Evolutionary conservation across 306 rosid genomes (phyloP), one percentile per base, ranked within the genome.

Genomic region (Cucurbita pepo): DNA sequence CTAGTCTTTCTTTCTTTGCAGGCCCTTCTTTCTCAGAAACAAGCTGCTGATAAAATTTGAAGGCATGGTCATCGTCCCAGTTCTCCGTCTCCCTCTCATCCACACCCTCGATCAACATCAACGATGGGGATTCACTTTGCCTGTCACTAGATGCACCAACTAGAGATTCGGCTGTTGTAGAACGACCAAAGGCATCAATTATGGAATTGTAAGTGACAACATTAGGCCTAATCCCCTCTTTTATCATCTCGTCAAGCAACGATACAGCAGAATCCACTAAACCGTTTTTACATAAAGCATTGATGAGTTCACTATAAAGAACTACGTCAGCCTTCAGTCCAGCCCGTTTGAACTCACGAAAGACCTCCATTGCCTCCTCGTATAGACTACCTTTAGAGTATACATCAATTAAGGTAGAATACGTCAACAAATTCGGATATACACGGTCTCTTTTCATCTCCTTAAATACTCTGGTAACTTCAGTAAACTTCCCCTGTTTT

Each of bases 221-320:
- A 78, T 94, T 94, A 22, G 99, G 99, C 69, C 76, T 82, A 56
- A 89, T 85, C 44, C 95, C 95, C 76, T 89, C 88, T 81, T 80
- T 77, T n/a, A 85, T 91, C 99, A 94, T 94, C 80, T 82, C 91
- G 76, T 89, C 94, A 57, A 91, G 96, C 89, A 94, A 83, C n/a
- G 81, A 74, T 74, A 87, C 71, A 56, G 99, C 95, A 66, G 91
- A 84, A 21, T 87, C 85, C 67, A 82, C 90, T 71, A 80, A 77
- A 58, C 96, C 96, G 71, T 89, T 91, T 73, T 94, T 94, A 86
- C 97, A 89, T 40, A 94, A 79, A 44, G 92, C 79, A 76, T 94
- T 90, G 22, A 87, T 88, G 10, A 90, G 90, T 61, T 90, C 87
- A 81, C 95, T 89, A 38, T 90, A 94, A 45, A 94, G 92, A 74